phyloP scores from a whole-genome alignment of 179 eudicot species.

The Sideroxylon spinosum region DNA sequence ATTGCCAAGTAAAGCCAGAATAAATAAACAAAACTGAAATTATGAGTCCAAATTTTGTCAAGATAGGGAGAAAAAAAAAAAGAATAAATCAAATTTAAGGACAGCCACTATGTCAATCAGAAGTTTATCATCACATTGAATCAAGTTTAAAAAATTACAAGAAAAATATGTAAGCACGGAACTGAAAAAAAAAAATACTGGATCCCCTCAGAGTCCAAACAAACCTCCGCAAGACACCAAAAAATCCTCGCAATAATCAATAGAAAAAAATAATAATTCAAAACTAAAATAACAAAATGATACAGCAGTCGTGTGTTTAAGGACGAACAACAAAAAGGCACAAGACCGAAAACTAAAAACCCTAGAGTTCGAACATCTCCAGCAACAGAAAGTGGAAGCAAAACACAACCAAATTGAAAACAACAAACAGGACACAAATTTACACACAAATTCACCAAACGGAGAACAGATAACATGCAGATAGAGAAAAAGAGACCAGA shows the following conservation, averaged over 20 bases:
- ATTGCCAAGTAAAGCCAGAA: background rate
- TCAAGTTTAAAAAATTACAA: background rate
- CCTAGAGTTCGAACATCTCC: background rate
- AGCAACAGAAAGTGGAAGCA: background rate
- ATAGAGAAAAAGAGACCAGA: background rate
- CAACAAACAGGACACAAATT: background rate
- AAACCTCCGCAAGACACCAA: background rate
- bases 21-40: background rate
- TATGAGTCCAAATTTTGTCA: background rate
- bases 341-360: background rate
- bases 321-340: background rate
- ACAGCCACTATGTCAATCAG: background rate
- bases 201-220: background rate
- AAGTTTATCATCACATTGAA: background rate
- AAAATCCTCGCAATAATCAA: background rate
- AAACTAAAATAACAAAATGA: background rate
- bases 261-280: no score
- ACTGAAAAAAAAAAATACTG: background rate
- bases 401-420: background rate
- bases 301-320: background rate
- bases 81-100: background rate
- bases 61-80: background rate
- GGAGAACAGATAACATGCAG: background rate
- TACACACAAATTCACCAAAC: background rate
- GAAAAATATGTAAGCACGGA: no score